phyloP scores from a whole-genome alignment of 1,139 yeast species.

The Candida sojae region DNA sequence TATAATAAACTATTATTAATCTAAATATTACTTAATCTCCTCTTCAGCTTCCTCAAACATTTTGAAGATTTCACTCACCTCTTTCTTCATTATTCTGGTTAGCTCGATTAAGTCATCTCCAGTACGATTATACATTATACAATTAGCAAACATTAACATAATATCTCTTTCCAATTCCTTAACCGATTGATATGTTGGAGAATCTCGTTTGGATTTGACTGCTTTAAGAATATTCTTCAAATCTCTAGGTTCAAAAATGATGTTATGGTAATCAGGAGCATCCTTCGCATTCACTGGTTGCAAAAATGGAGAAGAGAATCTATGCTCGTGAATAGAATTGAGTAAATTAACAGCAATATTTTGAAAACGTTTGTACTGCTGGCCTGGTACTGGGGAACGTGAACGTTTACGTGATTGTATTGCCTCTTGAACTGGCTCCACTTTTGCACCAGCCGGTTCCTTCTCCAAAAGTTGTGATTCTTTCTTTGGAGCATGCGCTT shows the following conservation, averaged over 20 bases:
- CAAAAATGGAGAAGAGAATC: constrained; percentile 73
- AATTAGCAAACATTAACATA: constrained; percentile 79
- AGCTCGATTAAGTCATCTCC: constrained; percentile 63
- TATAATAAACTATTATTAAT: background rate
- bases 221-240: constrained; percentile 60
- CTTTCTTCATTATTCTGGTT: constrained; percentile 68
- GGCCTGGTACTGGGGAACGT: constrained; percentile 25
- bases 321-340: constrained; percentile 65
- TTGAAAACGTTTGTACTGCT: constrained; percentile 51
- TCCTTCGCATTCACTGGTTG: constrained; percentile 67
- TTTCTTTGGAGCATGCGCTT: background rate
- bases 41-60: constrained; percentile 48
- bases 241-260: constrained; percentile 68
- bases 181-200: constrained; percentile 52
- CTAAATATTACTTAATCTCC: constrained; percentile 16
- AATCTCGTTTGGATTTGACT: constrained; percentile 48
- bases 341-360: constrained; percentile 59
- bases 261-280: constrained; percentile 67
- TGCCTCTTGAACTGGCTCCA: background rate
- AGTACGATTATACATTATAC: constrained; percentile 75
- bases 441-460: too few species aligned
- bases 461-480: background rate
- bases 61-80: constrained; percentile 50
- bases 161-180: constrained; percentile 68
- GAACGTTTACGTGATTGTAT: constrained; percentile 19